Evolutionary conservation across 2,329 filamentous ascomycete genomes (phyloP).

Genomic region (Fusarium luffae): DNA sequence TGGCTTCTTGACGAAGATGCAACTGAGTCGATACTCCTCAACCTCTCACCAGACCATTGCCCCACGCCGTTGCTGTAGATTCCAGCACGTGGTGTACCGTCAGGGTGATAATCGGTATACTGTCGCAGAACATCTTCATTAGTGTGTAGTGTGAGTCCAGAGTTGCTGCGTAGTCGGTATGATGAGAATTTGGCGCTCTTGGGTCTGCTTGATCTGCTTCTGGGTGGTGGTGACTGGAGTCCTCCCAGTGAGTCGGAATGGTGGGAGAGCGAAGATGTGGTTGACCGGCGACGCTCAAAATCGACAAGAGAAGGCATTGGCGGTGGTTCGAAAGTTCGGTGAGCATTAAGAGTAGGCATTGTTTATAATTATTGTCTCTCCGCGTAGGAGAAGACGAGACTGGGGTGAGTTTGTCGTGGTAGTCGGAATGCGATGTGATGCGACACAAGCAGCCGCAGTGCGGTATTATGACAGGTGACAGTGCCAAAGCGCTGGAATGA

Average conservation of each 20-base stretch:
- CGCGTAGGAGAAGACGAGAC: not conserved
- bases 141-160: slow-evolving; percentile 58
- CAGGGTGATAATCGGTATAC: slow-evolving; percentile 58
- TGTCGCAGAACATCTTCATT: slow-evolving; percentile 58
- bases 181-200: slow-evolving; percentile 47
- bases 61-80: slow-evolving; percentile 30
- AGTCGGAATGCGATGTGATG: slow-evolving; percentile 8
- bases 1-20: slow-evolving; percentile 40
- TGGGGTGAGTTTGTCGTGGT: slow-evolving; percentile 12
- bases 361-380: slow-evolving; percentile 1
- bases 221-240: slow-evolving; percentile 38
- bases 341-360: slow-evolving; percentile 44
- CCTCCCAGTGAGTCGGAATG: slow-evolving; percentile 36
- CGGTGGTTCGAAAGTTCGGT: slow-evolving; percentile 43
- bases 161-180: slow-evolving; percentile 57
- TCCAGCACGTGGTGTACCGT: slow-evolving; percentile 50
- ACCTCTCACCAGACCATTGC: slow-evolving; percentile 36
- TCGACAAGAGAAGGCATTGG: slow-evolving; percentile 43
- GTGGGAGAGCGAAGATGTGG: slow-evolving; percentile 33
- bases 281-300: slow-evolving; percentile 44
- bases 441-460: slow-evolving; percentile 2
- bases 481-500: not conserved
- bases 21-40: slow-evolving; percentile 46
- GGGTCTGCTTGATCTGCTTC: slow-evolving; percentile 39
- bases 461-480: not conserved